Conservation (phyloP, 106 monocot species). For the Dendrobium huoshanense region DNA sequence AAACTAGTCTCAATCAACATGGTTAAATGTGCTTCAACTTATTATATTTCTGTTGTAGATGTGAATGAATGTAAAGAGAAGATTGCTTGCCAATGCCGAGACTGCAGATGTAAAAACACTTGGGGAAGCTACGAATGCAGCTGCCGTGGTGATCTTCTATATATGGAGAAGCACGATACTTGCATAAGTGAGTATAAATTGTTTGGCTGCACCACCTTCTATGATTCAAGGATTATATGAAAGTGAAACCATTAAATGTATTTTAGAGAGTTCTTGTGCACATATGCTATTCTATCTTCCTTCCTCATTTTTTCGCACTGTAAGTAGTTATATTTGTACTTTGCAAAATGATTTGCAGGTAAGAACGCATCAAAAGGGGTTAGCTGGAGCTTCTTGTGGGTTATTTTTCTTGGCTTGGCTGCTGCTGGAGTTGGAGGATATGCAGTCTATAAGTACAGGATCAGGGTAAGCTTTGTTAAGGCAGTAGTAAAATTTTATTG, state of each 20-base stretch:
- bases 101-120: constrained; percentile 87
- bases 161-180: constrained; percentile 86
- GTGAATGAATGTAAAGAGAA: constrained; percentile 93
- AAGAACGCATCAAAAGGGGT: constrained; percentile 38
- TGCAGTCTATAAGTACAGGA: constrained; percentile 77
- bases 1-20: neutral
- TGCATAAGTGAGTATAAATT: constrained; percentile 76
- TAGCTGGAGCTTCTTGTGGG: constrained; percentile 85
- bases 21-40: neutral
- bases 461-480: constrained; percentile 36
- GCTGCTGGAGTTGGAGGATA: constrained; percentile 66
- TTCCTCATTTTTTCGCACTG: neutral
- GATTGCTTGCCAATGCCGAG: constrained; percentile 61
- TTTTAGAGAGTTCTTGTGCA: too few relatives aligned
- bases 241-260: too few relatives aligned
- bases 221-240: neutral
- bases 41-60: constrained; percentile 35
- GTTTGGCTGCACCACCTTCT: neutral
- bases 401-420: constrained; percentile 57
- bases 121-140: constrained; percentile 91
- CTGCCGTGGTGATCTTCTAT: constrained; percentile 64
- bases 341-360: constrained; percentile 30
- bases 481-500: neutral
- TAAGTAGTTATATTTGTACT: neutral
- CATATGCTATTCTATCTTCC: neutral